Percentiles rank a stretch among this genome's conserved stretches.
Conservation (phyloP, 768 basidiomycete species). For the Strobilomyces dryophilus region DNA sequence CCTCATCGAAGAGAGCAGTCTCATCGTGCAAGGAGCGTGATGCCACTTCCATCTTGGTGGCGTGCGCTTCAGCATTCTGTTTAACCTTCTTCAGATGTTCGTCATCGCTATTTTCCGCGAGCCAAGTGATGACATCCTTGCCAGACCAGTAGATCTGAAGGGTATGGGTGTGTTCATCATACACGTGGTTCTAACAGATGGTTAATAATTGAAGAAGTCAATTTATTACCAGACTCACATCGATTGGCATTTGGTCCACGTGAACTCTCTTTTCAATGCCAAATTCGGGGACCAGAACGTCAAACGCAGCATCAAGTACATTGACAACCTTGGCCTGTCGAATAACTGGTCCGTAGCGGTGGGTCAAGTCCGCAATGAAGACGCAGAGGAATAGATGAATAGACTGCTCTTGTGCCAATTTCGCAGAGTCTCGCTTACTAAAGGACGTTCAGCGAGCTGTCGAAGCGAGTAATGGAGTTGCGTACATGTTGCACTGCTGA, state of each 20-base stretch:
- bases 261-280: conserved; percentile 99
- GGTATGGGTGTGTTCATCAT: conserved; percentile 90
- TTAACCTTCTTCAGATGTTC: conserved; percentile 94
- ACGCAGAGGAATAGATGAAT: conserved; percentile 93
- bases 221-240: conserved; percentile 48
- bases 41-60: conserved; percentile 85
- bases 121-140: conserved; percentile 90
- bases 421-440: conserved; percentile 88
- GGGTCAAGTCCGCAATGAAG: conserved; percentile 89
- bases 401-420: conserved; percentile 93
- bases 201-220: conserved; percentile 14
- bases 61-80: conserved; percentile 87
- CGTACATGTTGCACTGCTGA: conserved; percentile 96
- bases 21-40: conserved; percentile 85
- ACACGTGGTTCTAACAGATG: conserved; percentile 77
- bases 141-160: conserved; percentile 96
- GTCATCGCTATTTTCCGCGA: conserved; percentile 94
- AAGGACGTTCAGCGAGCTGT: conserved; percentile 10
- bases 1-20: conserved; percentile 84
- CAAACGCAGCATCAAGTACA: conserved; percentile 97
- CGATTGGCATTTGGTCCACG: conserved; percentile 98
- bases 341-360: conserved; percentile 92
- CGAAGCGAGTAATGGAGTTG: conserved; percentile 5
- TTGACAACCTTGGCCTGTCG: conserved; percentile 94
- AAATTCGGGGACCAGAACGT: conserved; percentile 94